These are phyloP conservation scores for Haematococcus lacustris DNA, from an alignment of 139 green algal genomes.

Conservation along the genomic window DNA sequence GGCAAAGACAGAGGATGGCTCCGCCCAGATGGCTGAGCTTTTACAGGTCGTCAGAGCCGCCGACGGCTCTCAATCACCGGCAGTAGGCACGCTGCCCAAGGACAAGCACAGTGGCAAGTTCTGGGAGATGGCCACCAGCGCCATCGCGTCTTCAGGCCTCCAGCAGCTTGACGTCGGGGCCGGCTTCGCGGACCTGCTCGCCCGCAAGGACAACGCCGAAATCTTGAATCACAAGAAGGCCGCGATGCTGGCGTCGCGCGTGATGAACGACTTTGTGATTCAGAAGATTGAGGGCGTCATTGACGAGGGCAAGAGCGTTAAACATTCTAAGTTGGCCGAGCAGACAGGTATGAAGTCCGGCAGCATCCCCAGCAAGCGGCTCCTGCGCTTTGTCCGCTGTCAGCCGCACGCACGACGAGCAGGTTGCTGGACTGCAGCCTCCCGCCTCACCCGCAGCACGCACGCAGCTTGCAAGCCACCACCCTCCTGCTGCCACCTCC, in stretches of 20 bases:
- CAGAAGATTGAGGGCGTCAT: slow-evolving; percentile 56
- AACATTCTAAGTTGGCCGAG: slow-evolving; percentile 79
- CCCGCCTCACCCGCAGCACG: no score
- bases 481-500: no score
- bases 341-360: no score
- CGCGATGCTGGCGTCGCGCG: slow-evolving; percentile 43
- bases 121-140: slow-evolving; percentile 25
- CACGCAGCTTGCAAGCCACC: no score
- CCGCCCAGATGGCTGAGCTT: slow-evolving; percentile 38
- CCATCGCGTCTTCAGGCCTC: slow-evolving; percentile 21
- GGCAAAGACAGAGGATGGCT: slow-evolving; percentile 74
- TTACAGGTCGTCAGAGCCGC: slow-evolving; percentile 35
- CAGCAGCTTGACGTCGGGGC: slow-evolving; percentile 24
- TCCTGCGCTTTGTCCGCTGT: no score
- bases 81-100: slow-evolving; percentile 69
- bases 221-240: slow-evolving; percentile 77
- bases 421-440: no score
- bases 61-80: no score
- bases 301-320: slow-evolving; percentile 83
- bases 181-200: slow-evolving; percentile 63
- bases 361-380: no score
- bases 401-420: no score
- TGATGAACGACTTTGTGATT: slow-evolving; percentile 70
- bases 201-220: slow-evolving; percentile 51
- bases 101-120: slow-evolving; percentile 65